Percentiles rank a stretch among this genome's conserved stretches.
These are phyloP conservation scores for Umbelopsis ramanniana DNA, from an alignment of 192 early-diverging fungal genomes.

Conservation along the genomic window DNA sequence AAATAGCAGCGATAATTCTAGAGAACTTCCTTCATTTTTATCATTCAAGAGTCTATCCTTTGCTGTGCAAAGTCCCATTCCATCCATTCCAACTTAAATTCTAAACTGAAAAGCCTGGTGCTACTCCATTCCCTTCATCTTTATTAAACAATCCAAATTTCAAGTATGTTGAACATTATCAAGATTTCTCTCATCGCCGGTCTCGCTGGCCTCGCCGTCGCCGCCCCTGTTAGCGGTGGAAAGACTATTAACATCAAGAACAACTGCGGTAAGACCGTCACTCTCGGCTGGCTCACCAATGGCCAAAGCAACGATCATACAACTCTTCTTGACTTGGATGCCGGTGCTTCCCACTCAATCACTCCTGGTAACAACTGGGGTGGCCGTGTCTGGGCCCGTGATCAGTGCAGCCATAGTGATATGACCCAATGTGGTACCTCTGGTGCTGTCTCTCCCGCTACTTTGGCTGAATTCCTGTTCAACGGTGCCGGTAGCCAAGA, in stretches of 20 bases:
- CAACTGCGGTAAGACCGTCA: conserved; percentile 12
- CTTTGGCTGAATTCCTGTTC: conserved; percentile 41
- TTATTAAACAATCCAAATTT: conserved; percentile 1
- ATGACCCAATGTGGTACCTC: conserved; percentile 18
- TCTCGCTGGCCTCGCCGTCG: background rate
- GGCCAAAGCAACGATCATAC: conserved; percentile 24
- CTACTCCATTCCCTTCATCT: background rate
- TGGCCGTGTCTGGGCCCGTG: conserved; percentile 39
- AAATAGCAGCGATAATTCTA: background rate
- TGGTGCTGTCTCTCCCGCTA: conserved; percentile 35
- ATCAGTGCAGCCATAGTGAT: conserved; percentile 20
- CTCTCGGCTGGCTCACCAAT: conserved; percentile 22
- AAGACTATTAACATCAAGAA: conserved; percentile 25
- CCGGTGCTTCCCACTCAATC: conserved; percentile 20
- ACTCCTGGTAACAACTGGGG: conserved; percentile 22
- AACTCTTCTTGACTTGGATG: conserved; percentile 2
- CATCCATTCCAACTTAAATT: conserved; percentile 4
- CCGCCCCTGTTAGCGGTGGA: background rate
- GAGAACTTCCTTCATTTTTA: background rate
- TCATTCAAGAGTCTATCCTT: background rate
- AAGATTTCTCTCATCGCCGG: conserved; percentile 1
- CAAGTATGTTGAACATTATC: conserved; percentile 20
- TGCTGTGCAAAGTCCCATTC: conserved; percentile 7
- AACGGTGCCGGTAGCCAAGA: background rate
- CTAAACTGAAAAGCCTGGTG: background rate